phyloP scores from a whole-genome alignment of 2,329 filamentous ascomycete genomes.

The Talaromyces islandicus region DNA sequence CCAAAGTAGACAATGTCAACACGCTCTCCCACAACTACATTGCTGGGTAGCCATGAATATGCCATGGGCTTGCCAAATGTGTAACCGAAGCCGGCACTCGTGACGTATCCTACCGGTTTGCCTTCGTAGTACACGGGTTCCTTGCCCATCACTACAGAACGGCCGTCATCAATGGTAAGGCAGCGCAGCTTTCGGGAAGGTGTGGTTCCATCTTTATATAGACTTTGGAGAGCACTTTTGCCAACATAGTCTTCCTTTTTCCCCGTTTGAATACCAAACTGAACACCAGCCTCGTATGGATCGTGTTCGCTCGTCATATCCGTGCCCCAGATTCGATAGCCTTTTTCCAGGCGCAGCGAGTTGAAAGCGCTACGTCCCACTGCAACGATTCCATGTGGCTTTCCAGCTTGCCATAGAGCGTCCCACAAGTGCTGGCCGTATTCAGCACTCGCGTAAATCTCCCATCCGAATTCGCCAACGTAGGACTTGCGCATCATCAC shows the following conservation, averaged over 20 bases:
- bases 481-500: constrained; percentile 52
- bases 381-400: constrained; percentile 51
- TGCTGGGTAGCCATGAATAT: constrained; percentile 51
- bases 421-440: constrained; percentile 56
- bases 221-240: neutral
- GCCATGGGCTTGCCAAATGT: constrained; percentile 54
- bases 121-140: constrained; percentile 53
- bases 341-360: constrained; percentile 54
- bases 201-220: neutral
- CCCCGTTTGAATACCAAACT: constrained; percentile 41
- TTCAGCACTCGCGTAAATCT: constrained; percentile 56
- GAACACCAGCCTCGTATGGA: constrained; percentile 55
- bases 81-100: constrained; percentile 56
- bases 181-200: constrained; percentile 29
- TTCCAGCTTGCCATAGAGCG: constrained; percentile 49
- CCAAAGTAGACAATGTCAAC: constrained; percentile 62
- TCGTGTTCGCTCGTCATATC: constrained; percentile 59
- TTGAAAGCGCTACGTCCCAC: constrained; percentile 56
- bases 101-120: constrained; percentile 51
- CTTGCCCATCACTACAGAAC: constrained; percentile 55
- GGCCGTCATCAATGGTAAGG: constrained; percentile 51
- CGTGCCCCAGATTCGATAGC: constrained; percentile 50
- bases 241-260: neutral
- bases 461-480: constrained; percentile 59
- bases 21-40: constrained; percentile 40